These are phyloP conservation scores for Penicillium parvum DNA, from an alignment of 495 filamentous ascomycete genomes.

Conservation along the genomic window DNA sequence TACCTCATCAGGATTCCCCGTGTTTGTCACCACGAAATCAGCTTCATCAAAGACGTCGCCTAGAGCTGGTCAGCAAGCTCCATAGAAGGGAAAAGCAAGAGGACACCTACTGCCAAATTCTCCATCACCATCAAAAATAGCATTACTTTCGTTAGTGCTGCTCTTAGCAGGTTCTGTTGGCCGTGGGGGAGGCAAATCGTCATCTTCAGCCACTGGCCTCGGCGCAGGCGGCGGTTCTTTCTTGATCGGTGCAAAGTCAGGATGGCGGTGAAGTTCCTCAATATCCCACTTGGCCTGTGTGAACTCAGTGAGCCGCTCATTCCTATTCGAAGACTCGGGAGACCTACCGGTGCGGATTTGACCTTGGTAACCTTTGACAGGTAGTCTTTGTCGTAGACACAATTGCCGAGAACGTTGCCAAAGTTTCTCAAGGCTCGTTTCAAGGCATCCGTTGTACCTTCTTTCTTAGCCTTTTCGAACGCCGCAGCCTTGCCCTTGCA, in stretches of 20 bases:
- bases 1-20: slow-evolving; percentile 63
- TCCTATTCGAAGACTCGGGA: neutral
- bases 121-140: slow-evolving; percentile 34
- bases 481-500: slow-evolving; percentile 89
- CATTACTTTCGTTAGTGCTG: slow-evolving; percentile 12
- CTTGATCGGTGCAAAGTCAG: slow-evolving; percentile 62
- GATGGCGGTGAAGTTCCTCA: slow-evolving; percentile 74
- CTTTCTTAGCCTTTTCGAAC: slow-evolving; percentile 97
- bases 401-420: slow-evolving; percentile 94
- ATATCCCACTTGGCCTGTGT: slow-evolving; percentile 62
- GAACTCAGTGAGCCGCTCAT: neutral
- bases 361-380: slow-evolving; percentile 77
- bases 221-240: slow-evolving; percentile 47
- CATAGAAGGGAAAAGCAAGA: neutral
- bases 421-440: slow-evolving; percentile 89
- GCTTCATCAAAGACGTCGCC: slow-evolving; percentile 68
- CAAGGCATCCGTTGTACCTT: slow-evolving; percentile 89
- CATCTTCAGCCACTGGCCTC: slow-evolving; percentile 33
- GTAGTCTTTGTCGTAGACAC: slow-evolving; percentile 95
- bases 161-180: slow-evolving; percentile 20
- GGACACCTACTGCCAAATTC: slow-evolving; percentile 64
- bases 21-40: slow-evolving; percentile 58
- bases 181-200: slow-evolving; percentile 35
- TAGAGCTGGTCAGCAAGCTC: slow-evolving; percentile 25
- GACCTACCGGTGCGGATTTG: slow-evolving; percentile 57